A percentile compares a stretch with the other conserved stretches of the same genome.
These are phyloP conservation scores for Penicillium janthinellum DNA, from an alignment of 2,329 filamentous ascomycete species.

Conservation along the genomic window DNA sequence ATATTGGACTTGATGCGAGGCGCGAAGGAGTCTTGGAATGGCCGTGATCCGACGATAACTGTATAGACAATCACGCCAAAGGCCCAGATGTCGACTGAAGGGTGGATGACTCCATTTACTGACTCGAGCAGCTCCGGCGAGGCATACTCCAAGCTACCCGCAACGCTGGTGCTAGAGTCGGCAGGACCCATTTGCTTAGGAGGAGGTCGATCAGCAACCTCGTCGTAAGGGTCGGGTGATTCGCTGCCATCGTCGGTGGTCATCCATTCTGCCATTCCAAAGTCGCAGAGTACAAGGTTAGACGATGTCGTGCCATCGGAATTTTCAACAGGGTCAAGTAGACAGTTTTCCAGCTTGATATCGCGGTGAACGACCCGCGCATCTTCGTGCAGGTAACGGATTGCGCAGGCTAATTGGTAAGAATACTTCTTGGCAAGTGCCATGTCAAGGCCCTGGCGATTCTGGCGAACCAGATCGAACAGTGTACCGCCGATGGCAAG, in stretches of 20 bases:
- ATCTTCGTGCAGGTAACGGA: slow-evolving; percentile 69
- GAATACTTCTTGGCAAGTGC: slow-evolving; percentile 61
- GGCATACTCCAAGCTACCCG: slow-evolving; percentile 61
- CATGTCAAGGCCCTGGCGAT: slow-evolving; percentile 55
- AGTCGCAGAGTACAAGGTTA: slow-evolving; percentile 65
- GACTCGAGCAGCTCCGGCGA: slow-evolving; percentile 51
- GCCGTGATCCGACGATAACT: slow-evolving; percentile 61
- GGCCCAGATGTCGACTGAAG: slow-evolving; percentile 67
- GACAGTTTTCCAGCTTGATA: slow-evolving; percentile 70
- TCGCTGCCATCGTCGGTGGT: slow-evolving; percentile 56
- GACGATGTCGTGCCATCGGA: slow-evolving; percentile 54
- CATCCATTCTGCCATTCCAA: slow-evolving; percentile 70
- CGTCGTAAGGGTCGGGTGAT: slow-evolving; percentile 53
- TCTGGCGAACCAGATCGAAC: slow-evolving; percentile 62
- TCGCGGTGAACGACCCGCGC: slow-evolving; percentile 67
- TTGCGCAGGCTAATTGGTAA: slow-evolving; percentile 64
- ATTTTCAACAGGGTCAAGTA: slow-evolving; percentile 58
- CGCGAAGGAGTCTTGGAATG: slow-evolving; percentile 63
- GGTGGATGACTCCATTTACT: slow-evolving; percentile 43
- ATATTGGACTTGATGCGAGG: slow-evolving; percentile 63
- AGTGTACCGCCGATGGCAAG: slow-evolving; percentile 65
- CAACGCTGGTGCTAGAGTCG: slow-evolving; percentile 59
- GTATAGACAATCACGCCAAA: slow-evolving; percentile 66
- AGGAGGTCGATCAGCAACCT: slow-evolving; percentile 50
- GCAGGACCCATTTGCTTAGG: slow-evolving; percentile 56